phyloP scores from a whole-genome alignment of 345 rosid species.

The Linum usitatissimum region DNA sequence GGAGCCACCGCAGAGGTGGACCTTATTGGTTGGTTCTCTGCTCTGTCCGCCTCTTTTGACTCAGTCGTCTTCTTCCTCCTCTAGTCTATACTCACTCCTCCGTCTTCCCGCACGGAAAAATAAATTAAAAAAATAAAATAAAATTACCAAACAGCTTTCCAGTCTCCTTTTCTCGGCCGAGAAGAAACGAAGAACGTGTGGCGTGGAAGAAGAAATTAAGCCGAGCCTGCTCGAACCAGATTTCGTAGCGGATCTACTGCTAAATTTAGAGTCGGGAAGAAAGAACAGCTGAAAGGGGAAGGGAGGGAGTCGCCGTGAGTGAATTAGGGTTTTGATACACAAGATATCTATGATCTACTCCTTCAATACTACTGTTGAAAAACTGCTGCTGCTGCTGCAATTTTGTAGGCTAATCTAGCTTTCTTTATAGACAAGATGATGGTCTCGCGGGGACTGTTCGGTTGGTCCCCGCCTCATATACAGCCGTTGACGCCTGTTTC shows the following conservation, averaged over 20 bases:
- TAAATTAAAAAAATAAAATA: too few relatives aligned
- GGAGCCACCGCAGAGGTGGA: not conserved
- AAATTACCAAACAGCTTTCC: not conserved
- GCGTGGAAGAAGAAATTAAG: not conserved
- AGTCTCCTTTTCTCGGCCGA: not conserved
- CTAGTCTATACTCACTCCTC: not conserved
- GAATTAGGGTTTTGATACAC: slow-evolving; percentile 31
- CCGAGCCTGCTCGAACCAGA: not conserved
- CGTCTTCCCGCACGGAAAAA: not conserved
- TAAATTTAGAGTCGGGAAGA: slow-evolving; percentile 19
- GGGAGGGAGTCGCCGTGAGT: not conserved
- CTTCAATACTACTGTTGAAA: too few relatives aligned
- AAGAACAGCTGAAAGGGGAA: not conserved
- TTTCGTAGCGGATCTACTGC: slow-evolving; percentile 38
- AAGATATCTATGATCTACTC: too few relatives aligned
- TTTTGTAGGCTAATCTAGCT: not conserved
- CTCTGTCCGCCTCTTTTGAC: slow-evolving; percentile 13
- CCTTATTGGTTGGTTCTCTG: not conserved
- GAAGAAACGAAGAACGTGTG: not conserved
- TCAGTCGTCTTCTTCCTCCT: not conserved
- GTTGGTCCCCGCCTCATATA: slow-evolving; percentile 98
- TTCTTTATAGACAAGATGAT: slow-evolving; percentile 36
- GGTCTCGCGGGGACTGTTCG: slow-evolving; percentile 90
- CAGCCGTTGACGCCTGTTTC: slow-evolving; percentile 97
- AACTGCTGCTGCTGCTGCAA: not conserved